phyloP scores from a whole-genome alignment of 2,329 filamentous ascomycete genomes.

The Microcyclospora pomicola region DNA sequence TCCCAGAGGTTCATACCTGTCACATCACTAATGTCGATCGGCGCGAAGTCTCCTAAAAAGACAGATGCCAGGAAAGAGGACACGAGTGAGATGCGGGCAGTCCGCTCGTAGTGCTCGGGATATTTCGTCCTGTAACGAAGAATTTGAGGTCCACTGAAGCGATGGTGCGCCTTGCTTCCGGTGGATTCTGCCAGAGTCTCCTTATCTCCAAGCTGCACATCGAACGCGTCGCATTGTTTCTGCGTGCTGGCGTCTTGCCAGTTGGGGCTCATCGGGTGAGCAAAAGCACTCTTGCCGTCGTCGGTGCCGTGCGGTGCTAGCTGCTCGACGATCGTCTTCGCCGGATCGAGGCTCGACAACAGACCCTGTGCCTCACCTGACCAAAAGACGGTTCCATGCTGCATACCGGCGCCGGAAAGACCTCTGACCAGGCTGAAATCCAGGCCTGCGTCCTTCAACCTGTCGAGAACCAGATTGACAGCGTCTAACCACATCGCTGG shows the following conservation, averaged over 20 bases:
- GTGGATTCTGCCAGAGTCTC: conserved; percentile 63
- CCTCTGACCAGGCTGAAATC: conserved; percentile 65
- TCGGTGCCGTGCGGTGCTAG: conserved; percentile 34
- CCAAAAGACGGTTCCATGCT: conserved; percentile 98
- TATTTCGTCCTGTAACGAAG: conserved; percentile 70
- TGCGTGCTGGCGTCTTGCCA: conserved; percentile 98
- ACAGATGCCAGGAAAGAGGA: conserved; percentile 90
- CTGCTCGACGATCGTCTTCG: conserved; percentile 56
- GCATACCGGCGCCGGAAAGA: conserved; percentile 85
- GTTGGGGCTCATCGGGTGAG: conserved; percentile 79
- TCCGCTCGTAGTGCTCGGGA: conserved; percentile 66
- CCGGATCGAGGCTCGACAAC: conserved; percentile 47
- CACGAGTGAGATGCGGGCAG: conserved; percentile 77
- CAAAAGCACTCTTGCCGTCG: conserved; percentile 47
- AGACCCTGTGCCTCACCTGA: conserved; percentile 51
- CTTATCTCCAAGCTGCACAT: conserved; percentile 52
- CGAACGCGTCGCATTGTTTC: conserved; percentile 78
- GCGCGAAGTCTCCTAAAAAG: conserved; percentile 71
- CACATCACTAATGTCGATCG: conserved; percentile 85
- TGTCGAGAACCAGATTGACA: conserved; percentile 66
- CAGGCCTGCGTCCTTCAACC: conserved; percentile 54
- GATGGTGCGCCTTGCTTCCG: conserved; percentile 90
- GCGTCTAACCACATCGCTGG: conserved; percentile 92
- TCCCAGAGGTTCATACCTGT: conserved; percentile 98
- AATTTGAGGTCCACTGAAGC: conserved; percentile 96